Base-by-base conservation (phyloP, 2,329 filamentous ascomycete genomes). In the Colletotrichum sp. region DNA sequence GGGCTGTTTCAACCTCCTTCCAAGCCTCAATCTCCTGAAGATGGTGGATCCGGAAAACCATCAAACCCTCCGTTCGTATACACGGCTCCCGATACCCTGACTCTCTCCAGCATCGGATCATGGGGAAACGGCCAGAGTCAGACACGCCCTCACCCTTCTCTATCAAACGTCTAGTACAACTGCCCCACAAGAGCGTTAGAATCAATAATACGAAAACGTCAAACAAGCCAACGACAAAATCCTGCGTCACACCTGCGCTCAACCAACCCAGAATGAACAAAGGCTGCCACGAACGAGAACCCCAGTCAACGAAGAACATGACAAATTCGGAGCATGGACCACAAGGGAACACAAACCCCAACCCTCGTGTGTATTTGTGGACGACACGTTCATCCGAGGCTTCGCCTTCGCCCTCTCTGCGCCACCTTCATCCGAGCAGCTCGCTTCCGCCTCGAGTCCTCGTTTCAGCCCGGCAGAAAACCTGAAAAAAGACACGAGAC, bases 401-500 rank as follows among this genome's bases (percentile, higher is more conserved):
- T 22, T 28, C 44, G 44, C 6, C n/a, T 8, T 48, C 44, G n/a
- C n/a, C n/a, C n/a, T n/a, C 44, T 52, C 44, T 52, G 44, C 44
- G 30, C 26, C 28, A 60, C 16, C 57, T 30, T 60, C 57, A 30
- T 60, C 57, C 57, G 57, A 60, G 57, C 57, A 28, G n/a, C 30
- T 60, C 26, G 26, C 57, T 28, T 0, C 28, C 30, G 4, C 57
- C 9, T 8, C 57, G 2, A 16, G 8, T 7, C 6, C 16, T 30
- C 3, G 57, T 60, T 60, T 60, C 57, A 30, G 24, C 18, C 8
- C 16, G 26, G 3, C 57, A 30, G 57, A 18, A n/a, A n/a, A 8
- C 16, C 57, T 30, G 30, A 60, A n/a, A 60, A n/a, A 30, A n/a
- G 10, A 30, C 16, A 60, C 26, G 57, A 60, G 26, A 60, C 16